Base-by-base conservation (phyloP, 2,329 filamentous ascomycete genomes). In the Triangularia setosa region DNA sequence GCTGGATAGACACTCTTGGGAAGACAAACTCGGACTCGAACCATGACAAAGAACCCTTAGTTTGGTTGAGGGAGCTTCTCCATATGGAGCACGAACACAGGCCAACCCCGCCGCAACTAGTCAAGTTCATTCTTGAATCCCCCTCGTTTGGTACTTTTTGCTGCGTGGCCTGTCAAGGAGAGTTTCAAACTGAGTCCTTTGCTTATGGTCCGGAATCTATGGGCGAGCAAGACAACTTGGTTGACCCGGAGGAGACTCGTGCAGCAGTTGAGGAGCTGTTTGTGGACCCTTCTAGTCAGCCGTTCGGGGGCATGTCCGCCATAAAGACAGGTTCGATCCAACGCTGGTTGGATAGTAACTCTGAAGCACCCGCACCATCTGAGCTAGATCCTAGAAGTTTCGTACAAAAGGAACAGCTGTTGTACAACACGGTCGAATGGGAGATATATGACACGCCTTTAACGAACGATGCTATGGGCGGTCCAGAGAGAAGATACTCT, bases 111-210 rank as follows among this genome's bases (percentile, higher is more conserved):
- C 52, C 59, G 53, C 59, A 58, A 5, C 57, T 69, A 21, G 65
- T 68, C 65, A 64, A 61, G 52, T 60, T 67, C 35, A 66, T 69
- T 1, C 35, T 62, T 4, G 67, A 69, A 53, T 69, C 68, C 6
- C 68, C 67, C 12, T 69, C 68, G 9, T 65, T 67, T 24, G 55
- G 48, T 30, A 57, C 58, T 21, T 69, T 69, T 35, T 66, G 62
- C 54, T 68, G 67, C 48, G 35, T 65, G 24, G 59, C 57, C 14
- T 69, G 67, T 21, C 59, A 64, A 3, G 27, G 44, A 11, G 67
- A 69, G 3, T 66, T 69, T 23, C 54, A 61, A 18, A 44, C 64
- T 14, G 67, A 59, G 12, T 30, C 25, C 9, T 59, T 67, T 33
- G 61, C 61, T 12, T 64, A 69, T 52, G 44, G 44, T 16, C 30